Evolutionary conservation across 768 basidiomycete species (phyloP), one percentile per base, ranked within the genome.

Genomic region (Hysterangium stoloniferum): DNA sequence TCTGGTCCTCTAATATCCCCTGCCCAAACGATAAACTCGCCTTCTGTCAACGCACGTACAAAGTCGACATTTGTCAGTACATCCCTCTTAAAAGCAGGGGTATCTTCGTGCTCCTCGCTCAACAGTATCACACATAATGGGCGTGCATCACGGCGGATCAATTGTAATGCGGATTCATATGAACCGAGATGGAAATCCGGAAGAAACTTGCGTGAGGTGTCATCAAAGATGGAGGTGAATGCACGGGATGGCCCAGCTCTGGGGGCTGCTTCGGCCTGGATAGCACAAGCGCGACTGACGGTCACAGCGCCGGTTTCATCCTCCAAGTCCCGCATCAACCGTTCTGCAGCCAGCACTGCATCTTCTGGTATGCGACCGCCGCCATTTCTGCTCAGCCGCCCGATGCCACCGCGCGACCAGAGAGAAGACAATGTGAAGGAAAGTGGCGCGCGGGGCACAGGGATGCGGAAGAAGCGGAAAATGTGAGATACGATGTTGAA

Each of bases 81-180:
- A 20, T 22, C 85, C 85, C 82, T 76, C 66, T 94, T 94, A 70
- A 97, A 97, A 55, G 82, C 84, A 1, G 80, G 69, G 20, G 85
- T 86, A 56, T 92, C 83, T 61, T 97, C 92, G 58, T 99, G 93
- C 61, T 96, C 93, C 32, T 82, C 81, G 58, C 86, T 91, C 52
- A 90, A 82, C 27, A 98, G 70, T 3, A 97, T 66, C 2, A 93
- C 77, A 58, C 91, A 88, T 0, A 83, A 83, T 45, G 96, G 73
- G 62, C 77, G 79, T 19, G 72, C 68, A 37, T 94, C 86, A 44
- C 72, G 77, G 61, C 90, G 79, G 53, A 89, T 86, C 33, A 64
- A 60, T 46, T 78, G 73, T 54, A 95, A 65, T 34, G 84, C 84
- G 4, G 83, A 77, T 54, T 97, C 91, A 62, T 98, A 97, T 15